Evolutionary conservation across 2,329 filamentous ascomycete genomes (phyloP), one percentile per base, ranked within the genome.

Genomic region (Fusarium continuum): DNA sequence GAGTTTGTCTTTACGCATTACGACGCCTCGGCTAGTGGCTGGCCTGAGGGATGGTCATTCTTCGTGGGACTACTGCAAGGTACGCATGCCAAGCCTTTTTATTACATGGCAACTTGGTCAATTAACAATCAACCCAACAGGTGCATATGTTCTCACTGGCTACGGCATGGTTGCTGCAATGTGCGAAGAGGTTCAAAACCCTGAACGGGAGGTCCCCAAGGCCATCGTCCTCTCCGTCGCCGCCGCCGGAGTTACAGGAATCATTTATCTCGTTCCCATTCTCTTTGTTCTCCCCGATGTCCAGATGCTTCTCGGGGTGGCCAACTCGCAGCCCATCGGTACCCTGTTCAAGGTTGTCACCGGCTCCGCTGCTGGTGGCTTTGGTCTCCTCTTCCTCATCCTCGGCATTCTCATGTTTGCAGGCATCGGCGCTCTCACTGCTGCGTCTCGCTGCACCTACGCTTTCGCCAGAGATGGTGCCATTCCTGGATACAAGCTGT

Each of bases 331-430:
- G 69, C 91, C 91, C 2, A 90, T 94, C 61, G 90, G 89, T 8
- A 79, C 89, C 5, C 78, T 93, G 26, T 93, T 93, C 82, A 91
- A 91, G 77, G 87, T 80, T 0, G 90, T 88, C 9, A 93, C 91
- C 0, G 90, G 90, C 2, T 91, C 88, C 17, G 82, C 88, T 2
- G 86, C 80, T 6, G 91, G 90, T 20, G 91, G 91, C 1, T 92
- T 94, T 64, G 90, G 88, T 0, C 80, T 93, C 6, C 81, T 93
- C 13, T 90, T 93, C 75, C 78, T 93, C 3, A 87, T 94, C 65
- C 82, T 93, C 20, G 90, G 90, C 2, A 92, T 94, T 68, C 81
- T 90, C 56, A 82, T 93, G 73, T 92, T 93, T 70, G 90, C 91
- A 2, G 91, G 91, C 17, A 87, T 90, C 28, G 90, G 90, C 7